Evolutionary conservation across 352 stramenopile species (phyloP), one percentile per base, ranked within the genome.

Genomic region (Phytophthora foliorum): DNA sequence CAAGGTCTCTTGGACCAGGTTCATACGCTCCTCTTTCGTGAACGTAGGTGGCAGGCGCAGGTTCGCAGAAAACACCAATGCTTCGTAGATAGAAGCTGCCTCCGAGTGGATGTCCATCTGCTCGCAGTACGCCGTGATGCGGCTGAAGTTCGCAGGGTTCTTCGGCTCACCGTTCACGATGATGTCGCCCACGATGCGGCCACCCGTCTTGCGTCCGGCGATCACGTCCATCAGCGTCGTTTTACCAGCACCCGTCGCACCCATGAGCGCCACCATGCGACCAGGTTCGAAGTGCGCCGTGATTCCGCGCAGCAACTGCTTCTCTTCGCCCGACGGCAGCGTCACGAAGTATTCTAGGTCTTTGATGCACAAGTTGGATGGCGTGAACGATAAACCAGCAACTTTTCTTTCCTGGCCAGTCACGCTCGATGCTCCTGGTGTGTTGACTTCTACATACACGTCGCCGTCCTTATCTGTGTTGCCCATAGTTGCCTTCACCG

Each of bases 61-160:
- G 34, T 80, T 80, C 0, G 94, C 93, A 17, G 91, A 97, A 67
- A 98, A 98, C 34, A 93, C 77, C 6, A 98, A 72, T 14, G 92
- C 92, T 65, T 99, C 95, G 36, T 81, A 75, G 54, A 44, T 93
- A 17, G 91, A 97, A n/a, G 90, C 74, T 98, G 85, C 74, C 38
- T 93, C 82, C 42, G 86, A 84, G 72, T 97, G 89, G 29, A 93
- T 82, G 72, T 98, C 91, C 70, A 96, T 92, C 70, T 98, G 93
- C 78, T 98, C 94, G 21, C 97, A 94, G 65, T 98, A 98, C 13
- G 90, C 94, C 6, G 81, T 89, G 66, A 97, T 90, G 44, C 94
- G 81, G 32, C 80, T 85, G 66, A 98, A 98, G 44, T 87, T 90
- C 25, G 69, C 71, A 32, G 74, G 63, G 39, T 96, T 69, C 76